A percentile compares a stretch with the other conserved stretches of the same genome.
Evolutionary conservation across 371 early-diverging fungal species (phyloP).

Genomic region (Mortierella sp.): DNA sequence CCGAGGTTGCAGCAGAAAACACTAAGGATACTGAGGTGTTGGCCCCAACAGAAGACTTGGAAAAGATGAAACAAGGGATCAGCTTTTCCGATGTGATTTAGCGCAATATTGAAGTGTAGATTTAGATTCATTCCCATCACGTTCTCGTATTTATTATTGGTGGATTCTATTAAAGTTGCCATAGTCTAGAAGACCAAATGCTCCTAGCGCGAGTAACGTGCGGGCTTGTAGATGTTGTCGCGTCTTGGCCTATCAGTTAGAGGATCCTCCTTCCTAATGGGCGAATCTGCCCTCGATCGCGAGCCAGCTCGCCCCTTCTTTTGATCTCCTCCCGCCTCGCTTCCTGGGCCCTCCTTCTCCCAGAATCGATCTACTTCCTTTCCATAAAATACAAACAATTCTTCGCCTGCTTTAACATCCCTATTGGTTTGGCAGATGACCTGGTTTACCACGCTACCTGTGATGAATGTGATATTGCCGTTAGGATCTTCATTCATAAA

Average conservation of each 20-base stretch:
- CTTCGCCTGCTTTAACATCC: constrained; percentile 79
- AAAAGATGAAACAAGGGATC: no score
- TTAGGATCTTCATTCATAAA: constrained; percentile 82
- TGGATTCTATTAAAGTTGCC: neutral
- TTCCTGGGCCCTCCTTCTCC: constrained; percentile 35
- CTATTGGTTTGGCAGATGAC: constrained; percentile 79
- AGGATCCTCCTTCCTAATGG: constrained; percentile 26
- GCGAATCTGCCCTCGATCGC: constrained; percentile 49
- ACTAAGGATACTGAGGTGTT: neutral
- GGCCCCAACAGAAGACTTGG: no score
- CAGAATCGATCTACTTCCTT: constrained; percentile 62
- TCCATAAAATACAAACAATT: constrained; percentile 88
- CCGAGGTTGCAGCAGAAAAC: constrained; percentile 13
- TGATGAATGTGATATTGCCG: constrained; percentile 79
- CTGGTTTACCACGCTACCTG: constrained; percentile 83
- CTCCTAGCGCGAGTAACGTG: constrained; percentile 45
- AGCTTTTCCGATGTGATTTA: no score
- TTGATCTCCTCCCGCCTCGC: constrained; percentile 13
- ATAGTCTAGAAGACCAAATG: neutral
- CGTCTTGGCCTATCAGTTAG: constrained; percentile 34
- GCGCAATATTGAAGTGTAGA: neutral
- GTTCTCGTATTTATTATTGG: no score
- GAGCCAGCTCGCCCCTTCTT: constrained; percentile 30
- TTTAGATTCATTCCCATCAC: neutral
- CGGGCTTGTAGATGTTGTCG: constrained; percentile 51